Percentiles rank a stretch among this genome's conserved stretches.
Evolutionary conservation across 2,329 filamentous ascomycete species (phyloP).

Genomic region (Coniochaeta sp.): DNA sequence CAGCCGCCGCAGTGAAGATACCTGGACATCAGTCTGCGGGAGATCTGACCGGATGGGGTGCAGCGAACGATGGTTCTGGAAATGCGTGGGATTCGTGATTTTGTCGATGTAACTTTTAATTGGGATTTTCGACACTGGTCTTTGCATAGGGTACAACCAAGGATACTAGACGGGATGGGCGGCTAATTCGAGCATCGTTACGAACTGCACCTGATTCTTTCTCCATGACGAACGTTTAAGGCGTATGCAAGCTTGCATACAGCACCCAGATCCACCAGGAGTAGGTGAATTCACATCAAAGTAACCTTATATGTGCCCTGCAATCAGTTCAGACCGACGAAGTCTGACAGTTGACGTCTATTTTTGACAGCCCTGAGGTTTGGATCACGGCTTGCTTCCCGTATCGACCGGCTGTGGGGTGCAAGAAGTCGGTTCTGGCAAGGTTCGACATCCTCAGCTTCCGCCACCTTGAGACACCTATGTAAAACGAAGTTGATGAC

Average conservation of each 20-base stretch:
- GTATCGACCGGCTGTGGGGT: neutral
- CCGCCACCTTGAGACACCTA: no score
- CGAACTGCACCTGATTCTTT: neutral
- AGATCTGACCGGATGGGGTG: neutral
- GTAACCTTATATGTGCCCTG: neutral
- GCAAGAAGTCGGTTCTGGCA: neutral
- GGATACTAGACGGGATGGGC: neutral
- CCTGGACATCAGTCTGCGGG: neutral
- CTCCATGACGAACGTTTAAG: neutral
- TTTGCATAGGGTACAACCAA: neutral
- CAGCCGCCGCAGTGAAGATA: conserved; percentile 5
- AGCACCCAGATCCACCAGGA: neutral
- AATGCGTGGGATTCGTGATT: neutral
- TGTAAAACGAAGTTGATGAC: no score
- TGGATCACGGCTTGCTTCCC: neutral
- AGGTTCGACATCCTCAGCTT: neutral
- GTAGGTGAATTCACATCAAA: neutral
- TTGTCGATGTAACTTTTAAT: neutral
- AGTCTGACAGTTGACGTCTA: no score
- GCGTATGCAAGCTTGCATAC: neutral
- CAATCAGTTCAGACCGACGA: neutral
- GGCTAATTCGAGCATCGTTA: neutral
- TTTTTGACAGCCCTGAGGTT: neutral
- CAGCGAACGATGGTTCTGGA: neutral
- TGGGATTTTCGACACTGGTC: neutral